Evolutionary conservation across 106 monocot genomes (phyloP), one percentile per base, ranked within the genome.

Genomic region (Xerophyta viscosa): DNA sequence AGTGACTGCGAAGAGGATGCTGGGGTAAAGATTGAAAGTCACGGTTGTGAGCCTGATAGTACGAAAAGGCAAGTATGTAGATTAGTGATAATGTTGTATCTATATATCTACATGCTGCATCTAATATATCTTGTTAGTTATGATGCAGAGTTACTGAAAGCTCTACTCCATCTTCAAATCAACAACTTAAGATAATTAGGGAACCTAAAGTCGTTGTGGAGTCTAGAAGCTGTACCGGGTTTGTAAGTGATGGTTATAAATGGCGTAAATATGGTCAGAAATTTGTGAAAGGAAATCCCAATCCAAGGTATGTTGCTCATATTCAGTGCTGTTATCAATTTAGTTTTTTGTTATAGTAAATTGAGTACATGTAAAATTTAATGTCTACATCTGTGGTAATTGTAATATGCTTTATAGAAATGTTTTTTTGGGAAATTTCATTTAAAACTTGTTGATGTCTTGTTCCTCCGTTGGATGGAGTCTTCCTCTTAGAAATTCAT

Each of bases 231-330:
- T 63, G 65, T 54, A 54, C 52, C 5, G 72, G 88, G 15, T 58
- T 57, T 63, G 57, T 55, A 49, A 78, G 37, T 73, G 96, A 98
- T 77, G 96, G 96, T 8, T 98, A 98, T 41, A 89, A 72, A 52
- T 98, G 96, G 96, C 76, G 96, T 14, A 98, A 98, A 51, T 98
- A 98, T 58, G 96, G 96, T 7, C 89, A 98, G 51, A 98, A 98
- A 66, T 62, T 79, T 73, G 89, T 96, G 30, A 96, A 89, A 58
- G 96, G 96, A 73, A 98, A 82, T 70, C 82, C 82, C 47, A 89
- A 86, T 33, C 96, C 96, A 1, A 85, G 96, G 96, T 87, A 57
- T 74, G 36, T 26, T 8, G n/a, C n/a, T n/a, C n/a, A n/a, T n/a
- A n/a, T n/a, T n/a, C n/a, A n/a, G n/a, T n/a, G n/a, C n/a, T n/a